Evolutionary conservation across 441 rosid species (phyloP), one percentile per base, ranked within the genome.

Genomic region (Adansonia grandidieri): DNA sequence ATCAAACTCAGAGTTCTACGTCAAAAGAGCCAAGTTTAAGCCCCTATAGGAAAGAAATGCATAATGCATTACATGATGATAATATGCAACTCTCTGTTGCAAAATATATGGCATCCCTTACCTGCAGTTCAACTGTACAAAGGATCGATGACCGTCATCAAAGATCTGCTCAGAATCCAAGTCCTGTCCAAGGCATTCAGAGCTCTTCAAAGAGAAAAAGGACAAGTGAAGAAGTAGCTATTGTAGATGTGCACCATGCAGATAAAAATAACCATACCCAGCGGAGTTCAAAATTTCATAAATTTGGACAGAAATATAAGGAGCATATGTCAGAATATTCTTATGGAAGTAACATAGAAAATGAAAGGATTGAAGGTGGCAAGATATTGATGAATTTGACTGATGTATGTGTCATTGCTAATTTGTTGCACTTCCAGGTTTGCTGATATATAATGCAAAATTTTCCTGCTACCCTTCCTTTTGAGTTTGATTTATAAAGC

Each of bases 181-280:
- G 72, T 84, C 75, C 82, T 76, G 72, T 77, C 64, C 83, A 68
- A 63, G 81, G 82, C 67, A 65, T 77, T 75, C 77, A 79, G 75
- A 87, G 82, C 78, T 78, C 87, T 82, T 83, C 88, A 78, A 77
- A 83, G 77, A 75, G 75, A 78, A 90, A 91, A 90, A 91, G 95
- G 87, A 84, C 87, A 79, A 73, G 82, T 78, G 82, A 86, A 80
- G 90, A 88, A 78, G 70, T 73, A 61, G 63, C 57, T 85, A 70
- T 79, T 78, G 83, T 61, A 63, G 77, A 83, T 80, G 87, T 66
- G 76, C 84, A 78, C 76, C 78, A 69, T 84, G 75, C 71, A n/a
- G 80, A 61, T 74, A 81, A 85, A 79, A 79, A 42, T 53, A 63
- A 71, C 78, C 80, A 79, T 74, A 79, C 76, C 53, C 80, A 71